These are phyloP conservation scores for Cladobotryum mycophilum DNA, from an alignment of 2,329 filamentous ascomycete genomes.

Conservation along the genomic window DNA sequence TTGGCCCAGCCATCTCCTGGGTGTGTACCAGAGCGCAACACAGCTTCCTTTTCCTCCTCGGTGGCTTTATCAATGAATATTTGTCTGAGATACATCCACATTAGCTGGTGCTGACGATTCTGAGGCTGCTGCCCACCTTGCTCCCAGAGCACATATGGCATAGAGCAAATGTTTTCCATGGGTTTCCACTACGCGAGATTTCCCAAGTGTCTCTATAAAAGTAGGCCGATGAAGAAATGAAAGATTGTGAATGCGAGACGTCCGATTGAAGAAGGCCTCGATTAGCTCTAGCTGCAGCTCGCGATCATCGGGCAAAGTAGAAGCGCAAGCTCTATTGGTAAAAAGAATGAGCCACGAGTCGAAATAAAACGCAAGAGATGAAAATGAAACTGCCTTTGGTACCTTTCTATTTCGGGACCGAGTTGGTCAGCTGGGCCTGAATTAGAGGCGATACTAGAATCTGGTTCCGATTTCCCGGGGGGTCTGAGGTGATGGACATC, in stretches of 20 bases:
- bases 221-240: constrained; percentile 20
- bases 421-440: too few species aligned
- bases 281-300: constrained; percentile 12
- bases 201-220: constrained; percentile 20
- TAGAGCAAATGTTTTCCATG: constrained; percentile 20
- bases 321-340: constrained; percentile 11
- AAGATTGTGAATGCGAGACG: constrained; percentile 19
- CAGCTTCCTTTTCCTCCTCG: not conserved
- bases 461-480: too few species aligned
- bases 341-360: too few species aligned
- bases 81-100: not conserved
- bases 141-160: constrained; percentile 19
- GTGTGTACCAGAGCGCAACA: too few species aligned
- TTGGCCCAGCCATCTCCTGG: not conserved
- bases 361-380: not conserved
- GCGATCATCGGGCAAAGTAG: constrained; percentile 15
- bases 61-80: not conserved
- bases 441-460: too few species aligned
- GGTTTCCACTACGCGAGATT: constrained; percentile 15
- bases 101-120: not conserved
- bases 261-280: constrained; percentile 16
- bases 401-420: too few species aligned
- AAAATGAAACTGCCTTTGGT: not conserved
- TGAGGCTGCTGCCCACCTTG: constrained; percentile 12
- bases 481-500: too few species aligned